A percentile compares a stretch with the other conserved stretches of the same genome.
phyloP scores from a whole-genome alignment of 2,329 filamentous ascomycete species.

The Penicillium sp. region DNA sequence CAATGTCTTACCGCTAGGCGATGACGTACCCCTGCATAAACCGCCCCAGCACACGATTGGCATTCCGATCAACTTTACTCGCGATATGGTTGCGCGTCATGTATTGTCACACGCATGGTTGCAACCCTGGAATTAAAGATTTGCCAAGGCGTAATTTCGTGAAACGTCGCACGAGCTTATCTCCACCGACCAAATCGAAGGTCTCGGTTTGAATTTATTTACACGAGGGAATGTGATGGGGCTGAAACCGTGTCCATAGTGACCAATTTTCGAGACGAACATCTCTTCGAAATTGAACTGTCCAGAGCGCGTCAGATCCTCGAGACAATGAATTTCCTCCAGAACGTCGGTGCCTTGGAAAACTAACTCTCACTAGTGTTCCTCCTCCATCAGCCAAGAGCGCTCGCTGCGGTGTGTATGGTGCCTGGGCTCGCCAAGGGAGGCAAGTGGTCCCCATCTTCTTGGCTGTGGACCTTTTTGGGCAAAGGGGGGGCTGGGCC shows the following conservation, averaged over 20 bases:
- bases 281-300: background rate
- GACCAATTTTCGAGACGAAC: background rate
- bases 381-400: constrained; percentile 9
- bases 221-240: constrained; percentile 12
- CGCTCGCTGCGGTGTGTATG: background rate
- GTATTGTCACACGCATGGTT: constrained; percentile 27
- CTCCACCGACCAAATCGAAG: constrained; percentile 38
- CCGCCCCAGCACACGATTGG: constrained; percentile 2
- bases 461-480: background rate
- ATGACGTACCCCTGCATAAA: constrained; percentile 21
- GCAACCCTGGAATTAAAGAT: constrained; percentile 31
- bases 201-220: constrained; percentile 11
- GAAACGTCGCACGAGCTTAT: constrained; percentile 41
- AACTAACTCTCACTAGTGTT: background rate
- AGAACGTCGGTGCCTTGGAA: constrained; percentile 10
- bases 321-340: background rate
- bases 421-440: constrained; percentile 15
- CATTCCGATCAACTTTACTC: constrained; percentile 15
- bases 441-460: background rate
- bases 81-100: constrained; percentile 15
- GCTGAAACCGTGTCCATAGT: background rate
- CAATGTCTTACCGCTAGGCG: background rate
- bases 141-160: constrained; percentile 30
- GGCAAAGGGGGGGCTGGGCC: background rate
- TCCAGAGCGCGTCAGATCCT: background rate